phyloP scores from a whole-genome alignment of 495 filamentous ascomycete species.

The Evernia prunastri region DNA sequence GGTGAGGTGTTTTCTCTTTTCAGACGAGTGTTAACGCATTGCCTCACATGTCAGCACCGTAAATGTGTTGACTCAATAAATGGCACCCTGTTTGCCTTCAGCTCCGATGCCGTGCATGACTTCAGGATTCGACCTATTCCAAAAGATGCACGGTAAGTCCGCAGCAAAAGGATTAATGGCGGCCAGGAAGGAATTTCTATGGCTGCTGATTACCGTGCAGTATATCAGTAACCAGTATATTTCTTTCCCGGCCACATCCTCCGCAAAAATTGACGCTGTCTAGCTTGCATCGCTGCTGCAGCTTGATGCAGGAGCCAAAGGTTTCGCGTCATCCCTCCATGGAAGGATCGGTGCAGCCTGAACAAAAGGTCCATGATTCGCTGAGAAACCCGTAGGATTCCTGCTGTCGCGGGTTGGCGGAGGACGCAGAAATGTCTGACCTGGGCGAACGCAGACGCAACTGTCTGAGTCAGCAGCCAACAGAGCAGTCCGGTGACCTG shows the following conservation, averaged over 20 bases:
- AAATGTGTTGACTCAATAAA: background rate
- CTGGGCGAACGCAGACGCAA: background rate
- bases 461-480: constrained; percentile 11
- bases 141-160: background rate
- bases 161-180: background rate
- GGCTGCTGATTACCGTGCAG: constrained; percentile 2
- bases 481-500: background rate
- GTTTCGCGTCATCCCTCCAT: background rate
- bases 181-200: background rate
- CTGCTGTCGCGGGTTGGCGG: background rate
- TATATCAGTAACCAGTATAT: background rate
- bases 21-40: background rate
- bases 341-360: background rate
- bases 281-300: background rate
- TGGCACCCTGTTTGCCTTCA: constrained; percentile 4
- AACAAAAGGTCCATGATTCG: background rate
- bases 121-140: constrained; percentile 1
- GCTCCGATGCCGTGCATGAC: constrained; percentile 17
- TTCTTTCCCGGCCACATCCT: background rate
- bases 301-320: background rate
- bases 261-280: background rate
- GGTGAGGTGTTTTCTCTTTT: background rate
- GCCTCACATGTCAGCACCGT: constrained; percentile 4
- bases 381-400: background rate
- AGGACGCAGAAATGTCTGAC: background rate